Evolutionary conservation across 495 filamentous ascomycete species (phyloP), one percentile per base, ranked within the genome.

Genomic region (Tetracladium setigerum): DNA sequence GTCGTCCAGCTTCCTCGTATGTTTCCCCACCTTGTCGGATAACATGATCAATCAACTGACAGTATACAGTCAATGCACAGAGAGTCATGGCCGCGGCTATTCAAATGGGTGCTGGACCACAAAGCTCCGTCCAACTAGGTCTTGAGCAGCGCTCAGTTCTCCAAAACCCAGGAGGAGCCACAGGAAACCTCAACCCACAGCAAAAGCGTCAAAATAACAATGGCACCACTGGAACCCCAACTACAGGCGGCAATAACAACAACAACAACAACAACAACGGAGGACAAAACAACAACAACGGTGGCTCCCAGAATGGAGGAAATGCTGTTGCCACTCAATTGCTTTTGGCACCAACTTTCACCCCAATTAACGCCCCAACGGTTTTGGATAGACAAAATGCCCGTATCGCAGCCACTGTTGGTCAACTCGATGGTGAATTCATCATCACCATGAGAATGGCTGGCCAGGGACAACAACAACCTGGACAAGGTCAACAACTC

Each of bases 1-100:
- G 58, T 61, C 11, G 52, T 61, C 10, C 58, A 61, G 39, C 37
- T 61, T 30, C 58, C 58, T n/a, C 17, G 54, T 60, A 52, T 52
- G 57, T 51, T 14, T 17, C 33, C 16, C 32, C 1, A 19, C 1
- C 38, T 24, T 27, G 27, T 10, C 2, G 12, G 22, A 22, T 11
- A 27, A 11, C 15, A 4, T 27, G 22, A 27, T 27, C 22, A 27
- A 7, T 7, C 22, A 34, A 30, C 15, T 44, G 27, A 45, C 40
- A 31, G 37, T 9, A 38, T 5, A 41, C 27, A 60, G 57, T 60
- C 17, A 60, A 60, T 31, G 50, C 54, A 30, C 12, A 31, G 2
- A 44, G 58, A 14, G 30, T 58, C 16, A 55, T 57, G 38, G 37
- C 42, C 12, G 47, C 53, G 44, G 56, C 56, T 33, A 45, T 50